A percentile compares a stretch with the other conserved stretches of the same genome.
Evolutionary conservation across 2,329 filamentous ascomycete genomes (phyloP).

Genomic region (Talaromyces sp.): DNA sequence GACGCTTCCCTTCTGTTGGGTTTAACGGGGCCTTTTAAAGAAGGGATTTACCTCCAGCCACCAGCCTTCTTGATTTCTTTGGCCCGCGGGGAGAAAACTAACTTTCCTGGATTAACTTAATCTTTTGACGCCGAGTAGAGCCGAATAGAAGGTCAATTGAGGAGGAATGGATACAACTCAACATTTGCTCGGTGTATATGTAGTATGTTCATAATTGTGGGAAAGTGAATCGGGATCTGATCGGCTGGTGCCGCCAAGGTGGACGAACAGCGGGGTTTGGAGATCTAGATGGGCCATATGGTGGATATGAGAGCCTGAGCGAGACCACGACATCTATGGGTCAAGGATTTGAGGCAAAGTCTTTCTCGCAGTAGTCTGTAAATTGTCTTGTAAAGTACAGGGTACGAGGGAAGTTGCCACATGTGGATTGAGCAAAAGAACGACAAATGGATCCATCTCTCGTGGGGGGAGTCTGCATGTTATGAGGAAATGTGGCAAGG

Average conservation of each 20-base stretch:
- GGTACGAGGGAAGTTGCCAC: neutral
- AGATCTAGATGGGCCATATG: neutral
- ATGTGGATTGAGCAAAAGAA: neutral
- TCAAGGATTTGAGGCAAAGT: neutral
- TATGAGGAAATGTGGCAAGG: slow-evolving; percentile 1
- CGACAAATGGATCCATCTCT: slow-evolving; percentile 4
- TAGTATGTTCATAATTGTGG: neutral
- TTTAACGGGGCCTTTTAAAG: neutral
- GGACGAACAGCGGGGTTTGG: neutral
- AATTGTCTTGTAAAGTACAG: neutral
- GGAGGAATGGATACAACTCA: neutral
- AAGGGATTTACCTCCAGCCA: slow-evolving; percentile 5
- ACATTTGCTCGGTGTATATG: neutral
- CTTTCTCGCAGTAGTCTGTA: neutral
- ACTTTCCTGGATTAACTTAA: slow-evolving; percentile 6
- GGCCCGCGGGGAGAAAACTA: slow-evolving; percentile 1
- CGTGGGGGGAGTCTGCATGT: neutral
- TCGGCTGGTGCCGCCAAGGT: neutral
- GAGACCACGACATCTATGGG: neutral
- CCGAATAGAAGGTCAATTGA: neutral
- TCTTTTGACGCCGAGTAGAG: slow-evolving; percentile 3
- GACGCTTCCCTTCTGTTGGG: neutral
- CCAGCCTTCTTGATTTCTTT: neutral
- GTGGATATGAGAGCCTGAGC: neutral
- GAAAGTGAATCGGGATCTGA: neutral